phyloP scores from a whole-genome alignment of 257 asterid genomes.

The Fraxinus americana region DNA sequence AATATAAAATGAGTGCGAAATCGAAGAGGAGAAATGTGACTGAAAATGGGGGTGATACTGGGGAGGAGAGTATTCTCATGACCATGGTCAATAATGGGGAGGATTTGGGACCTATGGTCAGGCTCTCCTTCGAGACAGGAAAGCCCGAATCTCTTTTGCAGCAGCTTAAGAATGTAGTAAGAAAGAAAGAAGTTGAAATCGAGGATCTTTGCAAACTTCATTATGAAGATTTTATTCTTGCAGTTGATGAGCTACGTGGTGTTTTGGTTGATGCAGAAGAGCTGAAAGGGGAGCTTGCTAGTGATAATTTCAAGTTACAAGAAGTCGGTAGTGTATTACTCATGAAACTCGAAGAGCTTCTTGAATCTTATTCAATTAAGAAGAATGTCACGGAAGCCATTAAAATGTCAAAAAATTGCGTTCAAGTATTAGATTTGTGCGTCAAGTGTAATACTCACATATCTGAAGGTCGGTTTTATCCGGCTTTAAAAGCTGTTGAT shows the following conservation, averaged over 20 bases:
- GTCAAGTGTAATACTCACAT: slow-evolving; percentile 74
- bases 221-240: slow-evolving; percentile 84
- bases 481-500: slow-evolving; percentile 88
- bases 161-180: slow-evolving; percentile 76
- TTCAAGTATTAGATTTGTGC: slow-evolving; percentile 78
- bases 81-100: slow-evolving; percentile 81
- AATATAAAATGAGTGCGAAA: slow-evolving; percentile 50
- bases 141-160: slow-evolving; percentile 76
- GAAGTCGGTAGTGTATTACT: slow-evolving; percentile 80
- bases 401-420: slow-evolving; percentile 76
- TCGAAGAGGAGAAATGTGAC: slow-evolving; percentile 59
- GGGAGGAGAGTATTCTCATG: slow-evolving; percentile 83
- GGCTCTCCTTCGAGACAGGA: slow-evolving; percentile 75
- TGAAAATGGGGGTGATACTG: slow-evolving; percentile 79
- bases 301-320: slow-evolving; percentile 77
- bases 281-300: slow-evolving; percentile 76
- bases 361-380: slow-evolving; percentile 68
- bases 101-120: slow-evolving; percentile 91
- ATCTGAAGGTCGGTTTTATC: slow-evolving; percentile 79
- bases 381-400: slow-evolving; percentile 84
- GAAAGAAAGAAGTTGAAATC: slow-evolving; percentile 83
- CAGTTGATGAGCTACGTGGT: slow-evolving; percentile 94
- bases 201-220: slow-evolving; percentile 97
- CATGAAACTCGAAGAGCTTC: slow-evolving; percentile 82
- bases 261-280: slow-evolving; percentile 95